Base-by-base conservation (phyloP, 495 filamentous ascomycete species). In the Podospora pseudopauciseta region DNA sequence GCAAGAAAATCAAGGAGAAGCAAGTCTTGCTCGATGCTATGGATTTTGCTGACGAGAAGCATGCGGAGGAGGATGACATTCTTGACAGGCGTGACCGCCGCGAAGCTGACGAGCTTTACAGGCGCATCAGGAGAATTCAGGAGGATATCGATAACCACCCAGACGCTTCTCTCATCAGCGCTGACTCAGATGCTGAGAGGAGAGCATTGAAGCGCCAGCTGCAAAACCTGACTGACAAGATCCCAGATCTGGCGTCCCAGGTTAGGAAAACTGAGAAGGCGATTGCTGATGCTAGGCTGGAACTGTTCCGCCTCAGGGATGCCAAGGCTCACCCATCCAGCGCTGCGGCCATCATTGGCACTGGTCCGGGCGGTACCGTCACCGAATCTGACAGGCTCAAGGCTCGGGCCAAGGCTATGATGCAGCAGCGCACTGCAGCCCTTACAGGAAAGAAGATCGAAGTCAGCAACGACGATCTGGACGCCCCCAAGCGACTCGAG, bases 81-180 rank as follows among this genome's bases (percentile, higher is more conserved):
- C 85, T 97, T 28, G 96, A 98, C 74, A 89, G 95, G 59, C 87
- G 90, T 66, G 96, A 99, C 77, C 87, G 93, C 64, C 89, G 92
- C 27, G 96, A 97, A 70, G 92, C 93, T 20, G 96, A 98, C 67
- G 94, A 96, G 70, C 87, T 99, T 5, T 97, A 97, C 79, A 87
- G 92, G 55, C 90, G 95, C 20, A 93, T 98, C 70, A 86, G 96
- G 64, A 87, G 92, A n/a, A 87, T 97, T 28, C 96, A 99, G 76
- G 96, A 97, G 71, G 96, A 99, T 70, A 97, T 99, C 72, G 94
- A 98, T 78, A 85, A 84, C 27, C 92, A 99, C 72, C 96, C 96
- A 0, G 90, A 94, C 77, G 88, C 92, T 54, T 81, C 87, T 2
- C 80, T 93, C 68, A 85, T 88, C 64, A 87, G 86, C 58, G 83